Evolutionary conservation across 2,329 filamentous ascomycete genomes (phyloP).

Genomic region (Metarhizium sp.): DNA sequence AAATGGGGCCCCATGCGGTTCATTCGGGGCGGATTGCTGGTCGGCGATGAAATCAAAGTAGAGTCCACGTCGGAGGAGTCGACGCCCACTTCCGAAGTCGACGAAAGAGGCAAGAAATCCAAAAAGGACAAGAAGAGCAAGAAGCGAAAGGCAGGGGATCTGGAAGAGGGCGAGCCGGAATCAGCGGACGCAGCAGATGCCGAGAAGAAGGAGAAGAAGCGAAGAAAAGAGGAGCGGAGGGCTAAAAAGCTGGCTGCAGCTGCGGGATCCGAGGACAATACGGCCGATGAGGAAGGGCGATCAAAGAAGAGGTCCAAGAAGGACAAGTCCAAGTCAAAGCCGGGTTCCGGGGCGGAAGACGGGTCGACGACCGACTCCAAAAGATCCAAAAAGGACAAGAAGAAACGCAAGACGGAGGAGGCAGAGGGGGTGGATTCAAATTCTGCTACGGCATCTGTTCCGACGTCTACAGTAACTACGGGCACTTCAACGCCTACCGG

Average conservation of each 20-base stretch:
- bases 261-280: constrained; percentile 9
- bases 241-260: constrained; percentile 16
- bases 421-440: constrained; percentile 14
- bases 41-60: constrained; percentile 46
- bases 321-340: constrained; percentile 9
- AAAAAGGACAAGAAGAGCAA: constrained; percentile 38
- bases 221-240: constrained; percentile 26
- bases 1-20: constrained; percentile 79
- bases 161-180: constrained; percentile 15
- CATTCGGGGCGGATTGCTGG: constrained; percentile 68
- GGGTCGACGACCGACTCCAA: constrained; percentile 15
- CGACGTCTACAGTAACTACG: constrained; percentile 20
- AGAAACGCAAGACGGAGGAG: constrained; percentile 41
- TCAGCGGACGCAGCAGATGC: constrained; percentile 6
- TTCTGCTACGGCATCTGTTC: constrained; percentile 6
- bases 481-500: constrained; percentile 28
- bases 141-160: constrained; percentile 38
- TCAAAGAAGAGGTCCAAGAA: constrained; percentile 29
- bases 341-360: constrained; percentile 13
- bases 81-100: constrained; percentile 8
- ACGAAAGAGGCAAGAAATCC: constrained; percentile 15
- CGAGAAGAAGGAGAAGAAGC: constrained; percentile 27
- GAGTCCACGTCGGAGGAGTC: constrained; percentile 12
- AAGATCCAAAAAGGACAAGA: constrained; percentile 31
- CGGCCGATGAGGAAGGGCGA: constrained; percentile 20